Evolutionary conservation across 257 asterid species (phyloP).

Genomic region (Voacanga thouarsii): DNA sequence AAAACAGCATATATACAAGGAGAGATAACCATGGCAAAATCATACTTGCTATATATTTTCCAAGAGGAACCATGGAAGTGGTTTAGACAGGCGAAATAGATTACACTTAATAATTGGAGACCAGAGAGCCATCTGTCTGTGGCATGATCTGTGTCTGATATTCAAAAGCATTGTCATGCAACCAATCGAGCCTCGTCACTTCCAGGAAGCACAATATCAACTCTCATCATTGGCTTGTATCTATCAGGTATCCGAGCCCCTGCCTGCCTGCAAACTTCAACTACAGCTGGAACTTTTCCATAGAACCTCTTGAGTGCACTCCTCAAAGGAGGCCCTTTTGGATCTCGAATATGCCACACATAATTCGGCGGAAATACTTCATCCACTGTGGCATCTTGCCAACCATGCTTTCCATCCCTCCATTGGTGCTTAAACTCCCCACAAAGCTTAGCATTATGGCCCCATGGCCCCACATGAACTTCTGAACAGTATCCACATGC

Average conservation of each 20-base stretch:
- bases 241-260: constrained; percentile 73
- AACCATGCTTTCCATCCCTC: constrained; percentile 97
- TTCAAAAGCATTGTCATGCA: constrained; percentile 35
- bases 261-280: constrained; percentile 81
- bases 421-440: constrained; percentile 95
- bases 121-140: neutral
- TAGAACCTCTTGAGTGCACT: constrained; percentile 62
- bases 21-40: neutral
- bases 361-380: constrained; percentile 84
- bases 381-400: constrained; percentile 94
- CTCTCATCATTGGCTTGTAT: constrained; percentile 87
- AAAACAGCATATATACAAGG: neutral
- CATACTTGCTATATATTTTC: neutral
- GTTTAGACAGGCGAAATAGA: neutral
- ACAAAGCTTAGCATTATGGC: constrained; percentile 89
- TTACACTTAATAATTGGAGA: neutral
- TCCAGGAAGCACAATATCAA: constrained; percentile 75
- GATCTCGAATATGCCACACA: constrained; percentile 79
- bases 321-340: constrained; percentile 58
- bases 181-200: constrained; percentile 65
- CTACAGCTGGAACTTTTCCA: constrained; percentile 86
- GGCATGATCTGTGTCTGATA: neutral
- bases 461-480: constrained; percentile 97
- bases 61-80: neutral
- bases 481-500: constrained; percentile 98